Conservation (phyloP, 176 grass and related monocot species). For the Phoenix dactylifera region DNA sequence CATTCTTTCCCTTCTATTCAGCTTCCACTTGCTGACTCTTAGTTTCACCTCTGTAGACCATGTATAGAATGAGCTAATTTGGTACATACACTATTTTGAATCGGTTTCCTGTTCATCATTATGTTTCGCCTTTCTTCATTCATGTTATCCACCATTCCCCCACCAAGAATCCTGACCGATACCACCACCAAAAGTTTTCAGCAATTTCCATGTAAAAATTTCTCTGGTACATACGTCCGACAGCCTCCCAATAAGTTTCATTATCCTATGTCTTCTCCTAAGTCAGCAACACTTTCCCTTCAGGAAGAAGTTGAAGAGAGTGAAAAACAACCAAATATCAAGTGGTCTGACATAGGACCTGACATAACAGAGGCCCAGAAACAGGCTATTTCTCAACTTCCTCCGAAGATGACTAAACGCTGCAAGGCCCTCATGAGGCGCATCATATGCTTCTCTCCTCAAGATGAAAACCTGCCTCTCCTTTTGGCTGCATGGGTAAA, state of each 20-base stretch:
- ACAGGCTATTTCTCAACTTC: conserved; percentile 38
- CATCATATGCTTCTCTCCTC: conserved; percentile 37
- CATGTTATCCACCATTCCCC: neutral
- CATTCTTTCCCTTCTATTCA: no score
- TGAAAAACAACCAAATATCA: conserved; percentile 26
- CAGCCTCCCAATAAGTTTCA: neutral
- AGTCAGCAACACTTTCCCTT: neutral
- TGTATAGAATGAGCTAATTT: no score
- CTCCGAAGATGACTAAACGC: conserved; percentile 61
- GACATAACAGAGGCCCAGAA: conserved; percentile 25
- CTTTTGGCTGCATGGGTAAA: conserved; percentile 66
- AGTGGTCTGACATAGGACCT: conserved; percentile 37
- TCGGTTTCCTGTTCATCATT: neutral
- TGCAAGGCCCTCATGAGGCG: conserved; percentile 73
- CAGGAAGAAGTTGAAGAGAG: conserved; percentile 4
- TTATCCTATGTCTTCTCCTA: neutral
- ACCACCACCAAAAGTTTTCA: neutral
- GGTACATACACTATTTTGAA: no score
- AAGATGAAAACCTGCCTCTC: conserved; percentile 31
- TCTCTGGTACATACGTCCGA: neutral
- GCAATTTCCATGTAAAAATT: neutral
- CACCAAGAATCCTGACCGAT: neutral
- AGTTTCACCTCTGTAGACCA: no score
- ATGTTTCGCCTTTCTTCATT: conserved; percentile 9
- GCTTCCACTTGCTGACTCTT: no score